Evolutionary conservation across 352 stramenopile genomes (phyloP).

Genomic region (Phytophthora colocasiae): DNA sequence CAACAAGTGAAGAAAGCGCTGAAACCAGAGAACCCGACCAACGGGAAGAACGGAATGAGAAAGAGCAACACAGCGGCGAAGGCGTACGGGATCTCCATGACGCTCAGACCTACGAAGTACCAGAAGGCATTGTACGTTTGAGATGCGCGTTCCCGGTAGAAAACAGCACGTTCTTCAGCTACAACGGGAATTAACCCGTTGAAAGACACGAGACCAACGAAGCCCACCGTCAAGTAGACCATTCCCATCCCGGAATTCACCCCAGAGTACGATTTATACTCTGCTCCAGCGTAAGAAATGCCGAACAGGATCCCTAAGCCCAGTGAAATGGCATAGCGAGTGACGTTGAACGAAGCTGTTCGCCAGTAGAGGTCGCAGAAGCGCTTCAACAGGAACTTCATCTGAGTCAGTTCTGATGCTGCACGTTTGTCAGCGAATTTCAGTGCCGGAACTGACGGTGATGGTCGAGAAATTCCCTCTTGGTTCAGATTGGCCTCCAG

Average conservation of each 20-base stretch:
- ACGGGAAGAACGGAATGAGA: constrained; percentile 24
- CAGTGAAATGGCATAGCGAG: constrained; percentile 46
- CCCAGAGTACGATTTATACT: constrained; percentile 42
- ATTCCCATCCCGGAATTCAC: constrained; percentile 52
- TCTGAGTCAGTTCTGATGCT: constrained; percentile 8
- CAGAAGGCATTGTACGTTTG: constrained; percentile 26
- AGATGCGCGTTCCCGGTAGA: constrained; percentile 20
- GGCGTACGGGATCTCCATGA: constrained; percentile 26
- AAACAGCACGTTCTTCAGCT: constrained; percentile 5
- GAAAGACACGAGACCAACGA: constrained; percentile 7
- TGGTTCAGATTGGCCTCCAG: constrained; percentile 10
- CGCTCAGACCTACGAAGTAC: constrained; percentile 16
- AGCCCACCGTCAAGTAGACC: constrained; percentile 11
- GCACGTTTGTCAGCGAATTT: constrained; percentile 9
- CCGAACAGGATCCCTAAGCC: constrained; percentile 72
- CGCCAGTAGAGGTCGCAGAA: constrained; percentile 31
- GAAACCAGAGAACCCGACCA: constrained; percentile 25
- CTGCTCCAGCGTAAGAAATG: constrained; percentile 49
- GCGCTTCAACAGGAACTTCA: constrained; percentile 22
- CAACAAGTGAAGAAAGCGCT: constrained; percentile 35
- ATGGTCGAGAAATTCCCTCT: constrained; percentile 14
- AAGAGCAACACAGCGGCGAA: constrained; percentile 14
- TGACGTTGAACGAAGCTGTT: constrained; percentile 23
- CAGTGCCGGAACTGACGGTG: constrained; percentile 4
- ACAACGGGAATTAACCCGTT: constrained; percentile 13